Conservation (phyloP, 306 rosid species). For the Sindora glabra region DNA sequence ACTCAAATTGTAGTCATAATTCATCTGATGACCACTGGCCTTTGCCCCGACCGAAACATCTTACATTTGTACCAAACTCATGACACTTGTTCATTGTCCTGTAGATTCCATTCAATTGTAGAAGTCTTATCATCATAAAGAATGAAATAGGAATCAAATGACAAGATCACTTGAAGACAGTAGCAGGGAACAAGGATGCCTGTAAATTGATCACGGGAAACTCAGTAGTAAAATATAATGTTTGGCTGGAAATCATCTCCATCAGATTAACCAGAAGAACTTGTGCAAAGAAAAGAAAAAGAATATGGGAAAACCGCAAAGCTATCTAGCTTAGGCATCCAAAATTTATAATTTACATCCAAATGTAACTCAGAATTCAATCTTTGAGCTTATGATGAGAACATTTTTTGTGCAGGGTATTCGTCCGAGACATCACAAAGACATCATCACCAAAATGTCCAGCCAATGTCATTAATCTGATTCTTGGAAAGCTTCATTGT, state of each 20-base stretch:
- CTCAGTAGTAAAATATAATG: conserved; percentile 24
- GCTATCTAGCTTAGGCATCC: conserved; percentile 24
- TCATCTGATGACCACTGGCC: neutral
- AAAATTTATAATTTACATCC: conserved; percentile 18
- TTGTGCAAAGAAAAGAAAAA: too few species aligned
- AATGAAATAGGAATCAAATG: neutral
- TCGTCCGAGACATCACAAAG: conserved; percentile 23
- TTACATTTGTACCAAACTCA: too few species aligned
- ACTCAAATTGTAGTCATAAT: neutral
- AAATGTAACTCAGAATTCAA: conserved; percentile 24
- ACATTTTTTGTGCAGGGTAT: conserved; percentile 19
- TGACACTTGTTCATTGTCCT: too few species aligned
- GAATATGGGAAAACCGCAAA: conserved; percentile 8
- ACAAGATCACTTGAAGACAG: conserved; percentile 8
- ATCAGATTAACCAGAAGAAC: conserved; percentile 21
- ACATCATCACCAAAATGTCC: neutral
- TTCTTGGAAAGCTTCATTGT: conserved; percentile 19
- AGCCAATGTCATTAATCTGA: conserved; percentile 16
- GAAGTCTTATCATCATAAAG: too few species aligned
- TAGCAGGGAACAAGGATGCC: conserved; percentile 4
- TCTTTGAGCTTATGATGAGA: conserved; percentile 11
- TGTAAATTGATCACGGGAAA: conserved; percentile 12
- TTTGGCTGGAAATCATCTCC: conserved; percentile 28
- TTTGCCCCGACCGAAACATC: too few species aligned
- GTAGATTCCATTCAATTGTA: too few species aligned